Evolutionary conservation across 805 yeast species (phyloP), one percentile per base, ranked within the genome.

Genomic region (Candida hungchunana): DNA sequence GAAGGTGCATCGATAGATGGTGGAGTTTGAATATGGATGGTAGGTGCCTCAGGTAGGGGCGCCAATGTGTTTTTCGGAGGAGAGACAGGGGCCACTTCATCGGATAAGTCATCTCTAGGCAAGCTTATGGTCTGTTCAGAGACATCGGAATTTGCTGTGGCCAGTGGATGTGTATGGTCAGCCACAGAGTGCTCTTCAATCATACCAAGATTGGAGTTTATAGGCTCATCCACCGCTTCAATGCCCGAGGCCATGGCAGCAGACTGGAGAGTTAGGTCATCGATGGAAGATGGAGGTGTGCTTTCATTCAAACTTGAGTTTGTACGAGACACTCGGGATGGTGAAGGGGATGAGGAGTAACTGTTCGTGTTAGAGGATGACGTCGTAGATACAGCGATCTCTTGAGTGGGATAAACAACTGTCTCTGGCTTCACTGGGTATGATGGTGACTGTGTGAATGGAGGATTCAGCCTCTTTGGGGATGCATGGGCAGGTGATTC

Each of bases 221-320:
- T n/a, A n/a, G n/a, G n/a, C n/a, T 15, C 18, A 3, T 18, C 18
- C 9, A 14, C 7, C 20, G 25, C 11, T 6, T 18, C 19, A 11
- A 26, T 23, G 7, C 28, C 32, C n/a, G 31, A 16, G 15, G 18
- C 18, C 5, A 22, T 32, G 14, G 28, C n/a, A n/a, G n/a, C n/a
- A n/a, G n/a, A 18, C 9, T 34, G 39, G n/a, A 44, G 26, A 1
- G 48, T 43, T 4, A 54, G 34, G 27, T 54, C 59, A 30, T 54
- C 59, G 17, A 53, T 45, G 7, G 58, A 53, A 1, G 58, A 53
- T 14, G 59, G 48, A 6, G 59, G 59, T 6, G 59, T 51, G 17
- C 48, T 48, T 16, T 54, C 59, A 34, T 42, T 37, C 10, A 40
- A 36, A 31, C 52, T 47, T 4, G 50, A 47, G 25, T 46, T 50